Percentiles rank a stretch among this genome's conserved stretches.
phyloP scores from a whole-genome alignment of 352 stramenopile species.

The Phytopythium ostracodes region DNA sequence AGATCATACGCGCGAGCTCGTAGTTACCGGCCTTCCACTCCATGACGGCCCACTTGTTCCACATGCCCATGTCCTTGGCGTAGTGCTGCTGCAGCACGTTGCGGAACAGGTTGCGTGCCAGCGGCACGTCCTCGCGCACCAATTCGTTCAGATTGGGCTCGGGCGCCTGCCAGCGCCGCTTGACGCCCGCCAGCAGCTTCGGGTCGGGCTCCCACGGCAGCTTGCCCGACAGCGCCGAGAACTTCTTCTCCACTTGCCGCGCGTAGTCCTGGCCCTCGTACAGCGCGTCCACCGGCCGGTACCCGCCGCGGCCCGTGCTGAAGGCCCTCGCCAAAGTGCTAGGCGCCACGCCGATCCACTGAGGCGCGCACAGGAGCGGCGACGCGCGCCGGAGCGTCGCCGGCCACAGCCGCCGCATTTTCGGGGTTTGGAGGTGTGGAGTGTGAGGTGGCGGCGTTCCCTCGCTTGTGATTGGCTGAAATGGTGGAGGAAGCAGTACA shows the following conservation, averaged over 20 bases:
- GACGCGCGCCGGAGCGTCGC: background rate
- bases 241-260: constrained; percentile 72
- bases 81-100: constrained; percentile 80
- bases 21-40: constrained; percentile 86
- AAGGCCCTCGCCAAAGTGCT: background rate
- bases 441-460: background rate
- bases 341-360: background rate
- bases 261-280: constrained; percentile 69
- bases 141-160: constrained; percentile 77
- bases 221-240: constrained; percentile 72
- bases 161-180: constrained; percentile 48
- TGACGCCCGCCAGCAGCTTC: constrained; percentile 49
- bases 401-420: constrained; percentile 16
- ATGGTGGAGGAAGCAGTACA: background rate
- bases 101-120: constrained; percentile 70
- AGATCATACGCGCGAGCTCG: constrained; percentile 83
- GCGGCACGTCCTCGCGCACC: constrained; percentile 71
- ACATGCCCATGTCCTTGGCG: constrained; percentile 85
- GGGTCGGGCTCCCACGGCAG: constrained; percentile 71
- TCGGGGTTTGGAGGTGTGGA: background rate
- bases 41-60: constrained; percentile 90
- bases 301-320: constrained; percentile 11
- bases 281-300: constrained; percentile 37
- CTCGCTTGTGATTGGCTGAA: constrained; percentile 1
- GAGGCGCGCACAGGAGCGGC: background rate